phyloP scores from a whole-genome alignment of 192 early-diverging fungal genomes.

The Entrophospora sp. region DNA sequence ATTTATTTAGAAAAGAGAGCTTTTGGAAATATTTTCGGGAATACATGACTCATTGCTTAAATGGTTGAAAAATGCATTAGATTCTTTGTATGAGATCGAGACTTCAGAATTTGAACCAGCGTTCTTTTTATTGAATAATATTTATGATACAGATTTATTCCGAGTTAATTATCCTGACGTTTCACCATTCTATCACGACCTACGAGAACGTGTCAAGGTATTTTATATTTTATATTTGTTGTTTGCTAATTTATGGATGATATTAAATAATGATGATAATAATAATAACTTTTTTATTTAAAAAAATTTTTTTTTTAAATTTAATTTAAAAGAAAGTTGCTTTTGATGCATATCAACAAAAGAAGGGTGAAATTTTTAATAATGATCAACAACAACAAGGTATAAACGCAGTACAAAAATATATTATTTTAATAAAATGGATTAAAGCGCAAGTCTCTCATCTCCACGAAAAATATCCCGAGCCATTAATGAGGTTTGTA shows the following conservation, averaged over 20 bases:
- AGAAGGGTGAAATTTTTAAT: background rate
- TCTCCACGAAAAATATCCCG: slow-evolving; percentile 4
- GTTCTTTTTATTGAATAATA: background rate
- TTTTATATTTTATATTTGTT: too few species aligned
- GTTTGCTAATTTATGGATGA: too few species aligned
- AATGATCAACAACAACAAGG: too few species aligned
- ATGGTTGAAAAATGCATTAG: background rate
- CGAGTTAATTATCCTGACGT: background rate
- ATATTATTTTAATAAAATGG: background rate
- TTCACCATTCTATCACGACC: slow-evolving; percentile 1
- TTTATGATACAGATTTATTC: slow-evolving; percentile 17
- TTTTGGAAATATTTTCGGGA: slow-evolving; percentile 6
- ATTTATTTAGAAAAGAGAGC: slow-evolving; percentile 9
- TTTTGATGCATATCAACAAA: background rate
- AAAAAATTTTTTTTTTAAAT: background rate
- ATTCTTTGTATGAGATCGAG: slow-evolving; percentile 1
- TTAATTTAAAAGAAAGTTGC: slow-evolving; percentile 5
- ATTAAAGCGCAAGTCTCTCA: background rate
- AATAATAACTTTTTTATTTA: background rate
- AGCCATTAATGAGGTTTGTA: slow-evolving; percentile 7
- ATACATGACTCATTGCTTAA: slow-evolving; percentile 6
- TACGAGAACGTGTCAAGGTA: slow-evolving; percentile 6
- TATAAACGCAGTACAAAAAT: background rate
- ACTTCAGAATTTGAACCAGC: slow-evolving; percentile 1
- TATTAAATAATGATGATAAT: background rate